Conservation (phyloP, 768 basidiomycete genomes). For the Leccinum olivaceopallidum region DNA sequence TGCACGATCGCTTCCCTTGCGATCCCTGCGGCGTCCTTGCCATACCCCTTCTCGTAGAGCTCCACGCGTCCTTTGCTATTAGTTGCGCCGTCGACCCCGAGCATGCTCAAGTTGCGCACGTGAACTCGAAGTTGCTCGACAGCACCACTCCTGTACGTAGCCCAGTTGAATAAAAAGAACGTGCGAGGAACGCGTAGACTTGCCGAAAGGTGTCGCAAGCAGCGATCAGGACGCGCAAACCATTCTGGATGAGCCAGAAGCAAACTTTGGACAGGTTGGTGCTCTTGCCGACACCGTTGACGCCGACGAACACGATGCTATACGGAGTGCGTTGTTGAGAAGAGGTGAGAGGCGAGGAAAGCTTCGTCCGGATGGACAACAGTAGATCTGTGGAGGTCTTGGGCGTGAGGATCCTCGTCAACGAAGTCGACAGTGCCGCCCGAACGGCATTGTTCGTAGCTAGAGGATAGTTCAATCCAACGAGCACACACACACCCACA, state of each 20-base stretch:
- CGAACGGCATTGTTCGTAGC: conserved; percentile 86
- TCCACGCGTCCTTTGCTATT: conserved; percentile 82
- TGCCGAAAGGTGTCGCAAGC: conserved; percentile 97
- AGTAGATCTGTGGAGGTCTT: conserved; percentile 97
- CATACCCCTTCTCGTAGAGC: conserved; percentile 94
- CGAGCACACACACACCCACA: neutral
- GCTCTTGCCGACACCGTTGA: conserved; percentile 98
- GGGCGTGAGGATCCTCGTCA: conserved; percentile 94
- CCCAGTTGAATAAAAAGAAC: conserved; percentile 2
- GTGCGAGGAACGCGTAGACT: conserved; percentile 16
- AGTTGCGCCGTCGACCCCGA: conserved; percentile 67
- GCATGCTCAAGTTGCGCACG: conserved; percentile 89
- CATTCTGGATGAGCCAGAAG: conserved; percentile 99
- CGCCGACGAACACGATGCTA: conserved; percentile 94
- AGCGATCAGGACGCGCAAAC: conserved; percentile 89
- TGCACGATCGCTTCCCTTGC: conserved; percentile 92
- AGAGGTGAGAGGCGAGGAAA: conserved; percentile 70
- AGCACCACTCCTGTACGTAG: conserved; percentile 73
- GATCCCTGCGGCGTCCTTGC: conserved; percentile 98
- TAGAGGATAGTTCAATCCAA: conserved; percentile 33
- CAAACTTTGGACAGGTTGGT: conserved; percentile 98
- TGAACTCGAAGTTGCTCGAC: conserved; percentile 98
- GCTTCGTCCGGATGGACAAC: conserved; percentile 88
- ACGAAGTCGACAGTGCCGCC: conserved; percentile 75
- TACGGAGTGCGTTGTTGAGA: conserved; percentile 84